Evolutionary conservation across 495 filamentous ascomycete species (phyloP).

Genomic region (Penicillium soppii): DNA sequence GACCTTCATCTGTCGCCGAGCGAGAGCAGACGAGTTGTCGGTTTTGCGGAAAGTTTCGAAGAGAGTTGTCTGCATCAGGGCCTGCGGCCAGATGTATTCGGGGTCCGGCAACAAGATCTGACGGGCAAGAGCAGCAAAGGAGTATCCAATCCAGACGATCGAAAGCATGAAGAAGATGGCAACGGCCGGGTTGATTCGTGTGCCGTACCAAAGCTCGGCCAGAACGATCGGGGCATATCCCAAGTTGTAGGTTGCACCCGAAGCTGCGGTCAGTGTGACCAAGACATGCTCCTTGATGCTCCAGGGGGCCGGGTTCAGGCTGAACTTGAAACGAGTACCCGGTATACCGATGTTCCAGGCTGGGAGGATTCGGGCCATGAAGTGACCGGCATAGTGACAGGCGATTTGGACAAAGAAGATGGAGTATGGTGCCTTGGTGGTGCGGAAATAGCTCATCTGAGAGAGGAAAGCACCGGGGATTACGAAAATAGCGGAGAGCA

Average conservation of each 20-base stretch:
- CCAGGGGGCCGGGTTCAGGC: constrained; percentile 56
- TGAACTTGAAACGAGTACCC: constrained; percentile 48
- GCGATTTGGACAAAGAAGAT: constrained; percentile 60
- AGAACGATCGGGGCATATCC: constrained; percentile 51
- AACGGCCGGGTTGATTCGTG: constrained; percentile 47
- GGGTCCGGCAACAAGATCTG: constrained; percentile 57
- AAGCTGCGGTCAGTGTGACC: constrained; percentile 53
- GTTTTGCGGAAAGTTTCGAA: constrained; percentile 56
- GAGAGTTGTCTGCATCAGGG: constrained; percentile 53
- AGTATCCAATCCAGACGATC: constrained; percentile 55
- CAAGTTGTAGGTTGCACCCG: constrained; percentile 53
- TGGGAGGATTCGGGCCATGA: constrained; percentile 50
- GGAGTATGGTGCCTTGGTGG: constrained; percentile 54
- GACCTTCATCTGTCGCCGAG: constrained; percentile 52
- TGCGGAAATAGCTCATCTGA: constrained; percentile 53
- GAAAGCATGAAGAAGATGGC: constrained; percentile 59
- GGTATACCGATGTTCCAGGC: constrained; percentile 44
- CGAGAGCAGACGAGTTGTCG: constrained; percentile 46
- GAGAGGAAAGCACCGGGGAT: constrained; percentile 53
- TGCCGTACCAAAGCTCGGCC: constrained; percentile 53
- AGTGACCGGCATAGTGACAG: constrained; percentile 54
- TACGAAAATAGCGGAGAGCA: constrained; percentile 52
- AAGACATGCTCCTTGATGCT: constrained; percentile 59
- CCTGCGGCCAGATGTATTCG: constrained; percentile 49
- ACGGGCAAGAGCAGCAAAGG: constrained; percentile 53